Conservation (phyloP, 83 land plant species). For the Thuja plicata region DNA sequence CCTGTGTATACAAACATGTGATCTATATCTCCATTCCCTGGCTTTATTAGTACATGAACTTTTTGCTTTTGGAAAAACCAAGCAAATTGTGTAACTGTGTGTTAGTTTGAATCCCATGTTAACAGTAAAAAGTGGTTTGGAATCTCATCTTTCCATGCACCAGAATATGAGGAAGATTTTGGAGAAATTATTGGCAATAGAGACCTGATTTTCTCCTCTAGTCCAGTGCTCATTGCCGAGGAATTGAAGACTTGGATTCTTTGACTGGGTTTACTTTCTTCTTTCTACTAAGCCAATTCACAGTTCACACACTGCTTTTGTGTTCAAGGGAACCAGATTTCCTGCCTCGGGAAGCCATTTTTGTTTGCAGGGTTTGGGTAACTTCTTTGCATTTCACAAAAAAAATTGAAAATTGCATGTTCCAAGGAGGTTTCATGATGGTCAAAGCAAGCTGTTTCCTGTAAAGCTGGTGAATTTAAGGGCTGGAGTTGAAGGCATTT, state of each 20-base stretch:
- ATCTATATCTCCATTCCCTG: too few species aligned
- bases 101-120: not conserved
- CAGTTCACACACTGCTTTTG: too few species aligned
- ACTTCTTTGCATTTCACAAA: not conserved
- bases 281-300: not conserved
- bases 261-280: not conserved
- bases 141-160: not conserved
- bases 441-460: not conserved
- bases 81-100: not conserved
- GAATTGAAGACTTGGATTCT: not conserved
- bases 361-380: not conserved
- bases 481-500: too few species aligned
- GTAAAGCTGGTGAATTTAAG: too few species aligned
- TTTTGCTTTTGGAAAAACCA: not conserved
- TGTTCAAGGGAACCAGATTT: not conserved
- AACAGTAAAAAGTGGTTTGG: too few species aligned
- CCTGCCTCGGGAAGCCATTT: not conserved
- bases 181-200: not conserved
- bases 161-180: not conserved
- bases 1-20: not conserved
- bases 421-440: not conserved
- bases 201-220: too few species aligned
- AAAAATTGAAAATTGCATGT: not conserved
- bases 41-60: too few species aligned
- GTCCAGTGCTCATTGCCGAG: not conserved